Base-by-base conservation (phyloP, 257 asterid genomes). In the Rubia yunnanensis region DNA sequence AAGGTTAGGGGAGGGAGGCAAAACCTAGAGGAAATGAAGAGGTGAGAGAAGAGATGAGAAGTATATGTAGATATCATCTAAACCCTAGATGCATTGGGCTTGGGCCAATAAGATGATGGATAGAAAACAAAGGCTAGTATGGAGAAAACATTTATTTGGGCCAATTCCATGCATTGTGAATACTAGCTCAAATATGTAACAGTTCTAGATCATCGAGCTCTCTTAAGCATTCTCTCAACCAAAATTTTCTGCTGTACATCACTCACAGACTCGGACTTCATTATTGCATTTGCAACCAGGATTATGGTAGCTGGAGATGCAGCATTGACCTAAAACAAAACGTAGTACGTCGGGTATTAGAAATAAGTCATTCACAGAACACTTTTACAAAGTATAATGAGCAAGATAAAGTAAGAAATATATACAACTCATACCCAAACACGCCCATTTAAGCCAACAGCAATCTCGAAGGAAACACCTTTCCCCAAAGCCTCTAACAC, bases 381-480 rank as follows among this genome's bases (percentile, higher is more conserved):
- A 79, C 24, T 63, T 38, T 11, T 18, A 15, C 23, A 34, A 64
- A 65, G 38, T 46, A 52, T n/a, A 34, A 60, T 60, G 63, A 35
- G 73, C 54, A 27, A 59, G 1, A 54, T 36, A 5, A 57, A 50
- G 53, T 39, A 79, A 22, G 55, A 38, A 2, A 14, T 10, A 20
- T 24, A 15, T 38, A 32, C 24, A 30, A 73, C 60, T 23, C 82
- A 49, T 88, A 92, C 99, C 99, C 99, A 94, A 70, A 88, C 88
- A 63, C 99, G 95, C 63, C 96, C 97, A 70, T 94, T 94, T 72
- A 90, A 50, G 60, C 99, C 99, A 53, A 90, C 88, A 26, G 99
- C 99, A 65, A 83, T 80, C 84, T 94, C 99, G 63, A 94, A 94
- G 39, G 99, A 90, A 18, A 94, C 82, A 79, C 85, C 88, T 80